phyloP scores from a whole-genome alignment of 352 stramenopile genomes.

The Pilasporangium apinafurcum region DNA sequence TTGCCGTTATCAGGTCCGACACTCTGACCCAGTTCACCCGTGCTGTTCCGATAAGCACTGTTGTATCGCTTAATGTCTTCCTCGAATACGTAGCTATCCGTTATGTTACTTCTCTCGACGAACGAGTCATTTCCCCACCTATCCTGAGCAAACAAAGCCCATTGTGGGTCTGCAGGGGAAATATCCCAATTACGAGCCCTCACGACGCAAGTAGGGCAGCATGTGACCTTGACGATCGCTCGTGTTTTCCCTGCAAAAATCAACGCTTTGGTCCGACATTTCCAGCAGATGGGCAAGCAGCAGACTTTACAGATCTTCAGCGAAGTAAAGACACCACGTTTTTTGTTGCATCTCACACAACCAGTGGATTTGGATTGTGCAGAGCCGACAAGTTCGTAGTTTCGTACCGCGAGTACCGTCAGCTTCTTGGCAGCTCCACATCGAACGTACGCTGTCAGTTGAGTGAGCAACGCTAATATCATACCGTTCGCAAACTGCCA shows the following conservation, averaged over 20 bases:
- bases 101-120: too few species aligned
- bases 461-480: conserved; percentile 22
- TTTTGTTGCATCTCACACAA: conserved; percentile 15
- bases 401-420: conserved; percentile 24
- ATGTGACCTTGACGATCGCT: conserved; percentile 5
- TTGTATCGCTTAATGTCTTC: too few species aligned
- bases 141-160: too few species aligned
- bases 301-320: conserved; percentile 15
- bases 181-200: conserved; percentile 11
- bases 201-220: conserved; percentile 24
- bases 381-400: conserved; percentile 2
- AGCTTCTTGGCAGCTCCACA: conserved; percentile 50
- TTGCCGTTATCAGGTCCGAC: too few species aligned
- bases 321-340: conserved; percentile 1
- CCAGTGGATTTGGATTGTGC: conserved; percentile 1
- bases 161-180: background rate
- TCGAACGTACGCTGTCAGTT: conserved; percentile 20
- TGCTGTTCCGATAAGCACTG: too few species aligned
- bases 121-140: too few species aligned
- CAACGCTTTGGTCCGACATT: conserved; percentile 18
- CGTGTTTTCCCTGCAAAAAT: conserved; percentile 13
- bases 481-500: conserved; percentile 11
- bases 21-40: too few species aligned
- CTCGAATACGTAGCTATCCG: too few species aligned
- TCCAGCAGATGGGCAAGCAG: conserved; percentile 7